Conservation (phyloP, 2,329 filamentous ascomycete species). For the Bipolaris sorokiniana region DNA sequence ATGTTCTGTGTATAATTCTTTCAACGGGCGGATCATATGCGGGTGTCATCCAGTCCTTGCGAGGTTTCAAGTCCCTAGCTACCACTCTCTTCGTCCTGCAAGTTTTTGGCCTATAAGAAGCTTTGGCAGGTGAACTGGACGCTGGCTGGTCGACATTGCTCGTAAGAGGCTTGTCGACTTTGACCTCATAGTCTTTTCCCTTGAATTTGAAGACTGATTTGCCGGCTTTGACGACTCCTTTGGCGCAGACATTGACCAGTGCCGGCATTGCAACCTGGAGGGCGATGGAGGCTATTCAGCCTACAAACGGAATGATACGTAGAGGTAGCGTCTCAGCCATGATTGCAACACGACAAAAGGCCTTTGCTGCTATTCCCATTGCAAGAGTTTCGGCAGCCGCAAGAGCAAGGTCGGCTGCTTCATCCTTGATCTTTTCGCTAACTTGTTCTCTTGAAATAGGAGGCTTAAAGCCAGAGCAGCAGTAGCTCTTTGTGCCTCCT, state of each 20-base stretch:
- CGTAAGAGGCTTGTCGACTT: conserved; percentile 4
- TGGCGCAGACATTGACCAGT: conserved; percentile 38
- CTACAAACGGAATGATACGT: conserved; percentile 12
- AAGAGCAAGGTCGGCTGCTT: not conserved
- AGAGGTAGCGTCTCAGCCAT: conserved; percentile 35
- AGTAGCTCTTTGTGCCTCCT: conserved; percentile 27
- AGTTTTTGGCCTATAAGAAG: not conserved
- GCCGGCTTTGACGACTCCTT: conserved; percentile 46
- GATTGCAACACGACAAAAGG: conserved; percentile 45
- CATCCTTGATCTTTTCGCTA: not conserved
- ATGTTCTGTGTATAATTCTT: not conserved
- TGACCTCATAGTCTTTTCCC: conserved; percentile 37
- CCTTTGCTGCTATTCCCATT: conserved; percentile 46
- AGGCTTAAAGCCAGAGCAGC: conserved; percentile 37
- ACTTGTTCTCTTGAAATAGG: conserved; percentile 19
- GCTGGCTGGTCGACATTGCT: conserved; percentile 1
- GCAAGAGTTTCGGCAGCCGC: conserved; percentile 36
- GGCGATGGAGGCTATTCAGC: conserved; percentile 21
- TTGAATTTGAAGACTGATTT: conserved; percentile 38
- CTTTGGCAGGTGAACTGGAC: not conserved
- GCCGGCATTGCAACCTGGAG: conserved; percentile 37
- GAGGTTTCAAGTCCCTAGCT: not conserved
- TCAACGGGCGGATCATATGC: not conserved
- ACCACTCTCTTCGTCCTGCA: not conserved
- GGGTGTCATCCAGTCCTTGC: not conserved